Percentiles rank a stretch among this genome's conserved stretches.
Conservation (phyloP, 2,329 filamentous ascomycete species). For the Raffaelea ambrosiae region DNA sequence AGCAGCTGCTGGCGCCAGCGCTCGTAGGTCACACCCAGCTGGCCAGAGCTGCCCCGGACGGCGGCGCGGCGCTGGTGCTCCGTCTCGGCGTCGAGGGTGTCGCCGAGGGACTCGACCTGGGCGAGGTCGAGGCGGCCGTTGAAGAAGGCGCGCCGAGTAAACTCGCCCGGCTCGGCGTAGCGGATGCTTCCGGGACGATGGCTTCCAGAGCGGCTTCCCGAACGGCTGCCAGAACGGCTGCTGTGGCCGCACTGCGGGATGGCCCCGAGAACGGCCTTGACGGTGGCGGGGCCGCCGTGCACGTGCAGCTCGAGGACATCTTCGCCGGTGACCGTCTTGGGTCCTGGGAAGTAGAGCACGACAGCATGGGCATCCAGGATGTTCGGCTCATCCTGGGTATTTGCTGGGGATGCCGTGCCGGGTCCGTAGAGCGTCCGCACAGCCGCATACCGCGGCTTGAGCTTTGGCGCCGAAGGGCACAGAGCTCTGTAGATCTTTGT, state of each 20-base stretch:
- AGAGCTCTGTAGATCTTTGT: slow-evolving; percentile 45
- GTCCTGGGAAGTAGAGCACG: slow-evolving; percentile 72
- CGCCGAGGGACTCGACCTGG: slow-evolving; percentile 64
- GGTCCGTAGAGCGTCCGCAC: slow-evolving; percentile 65
- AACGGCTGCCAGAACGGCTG: neutral
- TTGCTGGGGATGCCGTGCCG: no score
- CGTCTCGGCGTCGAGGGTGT: slow-evolving; percentile 62
- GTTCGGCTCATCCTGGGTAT: slow-evolving; percentile 24
- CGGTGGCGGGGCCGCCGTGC: slow-evolving; percentile 84
- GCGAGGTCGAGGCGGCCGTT: slow-evolving; percentile 79
- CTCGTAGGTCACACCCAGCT: slow-evolving; percentile 70
- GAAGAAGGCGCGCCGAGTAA: slow-evolving; percentile 85
- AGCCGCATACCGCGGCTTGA: slow-evolving; percentile 50
- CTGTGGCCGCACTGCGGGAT: slow-evolving; percentile 44
- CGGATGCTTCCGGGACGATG: no score
- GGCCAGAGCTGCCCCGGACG: slow-evolving; percentile 65
- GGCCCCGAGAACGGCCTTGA: slow-evolving; percentile 74
- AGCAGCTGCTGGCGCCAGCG: slow-evolving; percentile 70
- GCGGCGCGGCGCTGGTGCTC: slow-evolving; percentile 88
- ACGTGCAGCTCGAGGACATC: slow-evolving; percentile 88
- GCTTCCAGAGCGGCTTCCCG: slow-evolving; percentile 1
- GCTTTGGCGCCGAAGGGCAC: slow-evolving; percentile 36
- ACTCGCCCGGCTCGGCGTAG: slow-evolving; percentile 91
- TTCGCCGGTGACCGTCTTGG: slow-evolving; percentile 82
- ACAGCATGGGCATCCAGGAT: slow-evolving; percentile 73